Percentiles rank a stretch among this genome's conserved stretches.
These are phyloP conservation scores for Porcisia hertigi DNA, from an alignment of 208 protist species.

Conservation along the genomic window DNA sequence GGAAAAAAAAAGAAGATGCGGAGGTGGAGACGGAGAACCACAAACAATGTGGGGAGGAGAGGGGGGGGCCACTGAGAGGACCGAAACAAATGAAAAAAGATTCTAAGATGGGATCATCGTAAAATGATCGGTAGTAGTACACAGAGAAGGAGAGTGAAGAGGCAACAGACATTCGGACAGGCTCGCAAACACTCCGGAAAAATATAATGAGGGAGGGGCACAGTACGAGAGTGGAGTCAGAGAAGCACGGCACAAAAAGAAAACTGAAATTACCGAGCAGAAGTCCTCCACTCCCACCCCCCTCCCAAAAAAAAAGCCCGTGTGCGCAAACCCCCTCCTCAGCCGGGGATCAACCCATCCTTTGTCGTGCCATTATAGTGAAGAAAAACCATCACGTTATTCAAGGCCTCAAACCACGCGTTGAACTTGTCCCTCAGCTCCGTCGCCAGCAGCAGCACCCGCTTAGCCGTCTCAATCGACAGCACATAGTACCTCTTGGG, in stretches of 20 bases:
- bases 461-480: constrained; percentile 62
- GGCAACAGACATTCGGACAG: constrained; percentile 6
- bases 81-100: constrained; percentile 6
- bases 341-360: constrained; percentile 44
- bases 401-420: constrained; percentile 80
- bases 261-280: no score
- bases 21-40: not conserved
- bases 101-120: constrained; percentile 1
- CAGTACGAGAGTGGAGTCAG: not conserved
- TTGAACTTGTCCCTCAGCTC: constrained; percentile 70
- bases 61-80: not conserved
- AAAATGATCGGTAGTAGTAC: constrained; percentile 12
- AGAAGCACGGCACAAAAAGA: not conserved
- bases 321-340: not conserved
- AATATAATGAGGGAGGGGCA: constrained; percentile 3
- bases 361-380: constrained; percentile 47
- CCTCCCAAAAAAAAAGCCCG: not conserved
- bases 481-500: constrained; percentile 73
- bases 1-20: no score
- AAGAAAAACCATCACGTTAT: constrained; percentile 74
- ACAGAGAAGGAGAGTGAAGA: constrained; percentile 4
- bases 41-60: not conserved
- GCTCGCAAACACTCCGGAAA: not conserved
- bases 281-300: not conserved
- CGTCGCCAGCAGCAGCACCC: constrained; percentile 76